Evolutionary conservation across 352 stramenopile genomes (phyloP).

Genomic region (Pythium biforme): DNA sequence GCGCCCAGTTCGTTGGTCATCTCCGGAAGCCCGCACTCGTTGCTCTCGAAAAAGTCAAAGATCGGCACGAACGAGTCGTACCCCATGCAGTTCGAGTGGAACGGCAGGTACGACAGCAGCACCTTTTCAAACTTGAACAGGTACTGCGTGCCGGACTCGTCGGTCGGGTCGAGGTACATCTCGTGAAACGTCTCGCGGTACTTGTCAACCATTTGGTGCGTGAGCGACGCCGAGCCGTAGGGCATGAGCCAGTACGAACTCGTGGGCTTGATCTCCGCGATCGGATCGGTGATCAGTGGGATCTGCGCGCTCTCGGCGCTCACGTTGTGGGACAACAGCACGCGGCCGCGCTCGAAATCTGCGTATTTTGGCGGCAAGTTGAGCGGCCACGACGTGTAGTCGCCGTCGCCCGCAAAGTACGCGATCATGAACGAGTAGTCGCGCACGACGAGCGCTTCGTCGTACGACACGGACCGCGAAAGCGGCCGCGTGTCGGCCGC

Average conservation of each 20-base stretch:
- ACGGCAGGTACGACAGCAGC: slow-evolving; percentile 95
- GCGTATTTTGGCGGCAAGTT: slow-evolving; percentile 95
- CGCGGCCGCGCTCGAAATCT: slow-evolving; percentile 90
- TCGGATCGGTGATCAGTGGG: slow-evolving; percentile 76
- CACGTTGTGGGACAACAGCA: slow-evolving; percentile 93
- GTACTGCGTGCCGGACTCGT: slow-evolving; percentile 44
- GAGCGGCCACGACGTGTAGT: slow-evolving; percentile 77
- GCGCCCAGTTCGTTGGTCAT: slow-evolving; percentile 64
- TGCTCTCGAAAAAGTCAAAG: slow-evolving; percentile 91
- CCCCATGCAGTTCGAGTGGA: slow-evolving; percentile 94
- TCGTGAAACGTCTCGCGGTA: slow-evolving; percentile 96
- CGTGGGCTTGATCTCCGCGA: slow-evolving; percentile 50
- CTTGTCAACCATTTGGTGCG: slow-evolving; percentile 89
- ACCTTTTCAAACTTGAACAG: slow-evolving; percentile 79
- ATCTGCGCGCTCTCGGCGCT: slow-evolving; percentile 63
- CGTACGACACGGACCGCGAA: slow-evolving; percentile 84
- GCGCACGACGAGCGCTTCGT: slow-evolving; percentile 64
- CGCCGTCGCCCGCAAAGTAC: slow-evolving; percentile 66
- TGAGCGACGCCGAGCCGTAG: slow-evolving; percentile 61
- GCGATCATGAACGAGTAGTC: slow-evolving; percentile 92
- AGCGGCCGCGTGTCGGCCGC: slow-evolving; percentile 63
- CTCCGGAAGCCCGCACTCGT: slow-evolving; percentile 88
- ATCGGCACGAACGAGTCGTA: slow-evolving; percentile 96
- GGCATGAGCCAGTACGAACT: slow-evolving; percentile 73
- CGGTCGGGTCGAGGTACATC: slow-evolving; percentile 62